Evolutionary conservation across 257 asterid genomes (phyloP), one percentile per base, ranked within the genome.

Genomic region (Anisodus tanguticus): DNA sequence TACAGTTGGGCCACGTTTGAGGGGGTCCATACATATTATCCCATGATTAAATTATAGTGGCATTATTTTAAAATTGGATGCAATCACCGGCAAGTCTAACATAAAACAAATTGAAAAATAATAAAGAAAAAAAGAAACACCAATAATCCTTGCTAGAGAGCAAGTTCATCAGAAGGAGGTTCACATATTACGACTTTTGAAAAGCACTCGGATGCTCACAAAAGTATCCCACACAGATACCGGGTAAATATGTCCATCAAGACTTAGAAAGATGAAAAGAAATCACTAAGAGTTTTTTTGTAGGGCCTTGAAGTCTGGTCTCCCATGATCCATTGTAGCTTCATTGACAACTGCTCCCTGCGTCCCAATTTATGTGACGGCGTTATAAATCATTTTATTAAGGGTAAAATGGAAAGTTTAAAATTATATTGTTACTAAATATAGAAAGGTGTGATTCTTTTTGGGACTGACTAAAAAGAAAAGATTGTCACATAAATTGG

Each of bases 321-420:
- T 39, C 85, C 85, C 17, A 71, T n/a, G 5, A 53, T 45, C 35
- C 54, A 53, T 67, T 51, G 13, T 67, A 83, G 51, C n/a, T 67
- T 37, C 41, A 22, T 55, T 35, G 15, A 22, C 54, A 10, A 83
- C 19, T 10, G 35, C 35, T 31, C 35, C 35, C 35, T 31, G 1
- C 35, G 35, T 31, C 35, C 35, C 35, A 31, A 31, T 31, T 31
- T 31, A 31, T 31, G 35, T 31, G 35, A 31, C 35, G 35, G 35
- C 35, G 35, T 31, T 31, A 31, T 31, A 31, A 31, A 31, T 31
- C 35, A 31, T 31, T 31, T 31, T 31, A 31, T 31, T 31, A 31
- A 31, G 35, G 35, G 35, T 31, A 31, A 31, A 31, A 31, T 31
- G 35, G 35, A 1, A 31, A 31, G 35, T 31, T 26, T 31, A 1